These are phyloP conservation scores for Cyberlindnera euphorbiiphila DNA, from an alignment of 805 yeast species.

Conservation along the genomic window DNA sequence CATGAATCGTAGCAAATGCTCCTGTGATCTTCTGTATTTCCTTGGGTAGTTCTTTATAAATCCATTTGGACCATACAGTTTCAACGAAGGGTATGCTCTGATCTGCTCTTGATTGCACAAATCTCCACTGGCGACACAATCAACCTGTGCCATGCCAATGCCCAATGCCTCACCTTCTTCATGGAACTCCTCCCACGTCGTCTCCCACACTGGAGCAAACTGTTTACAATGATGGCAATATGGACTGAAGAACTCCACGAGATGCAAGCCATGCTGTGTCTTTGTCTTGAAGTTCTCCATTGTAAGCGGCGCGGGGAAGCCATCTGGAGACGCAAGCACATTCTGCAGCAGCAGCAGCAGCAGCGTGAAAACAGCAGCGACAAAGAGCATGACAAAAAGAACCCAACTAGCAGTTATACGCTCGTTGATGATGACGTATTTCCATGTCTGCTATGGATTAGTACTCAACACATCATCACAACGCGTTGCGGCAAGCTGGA, in stretches of 20 bases:
- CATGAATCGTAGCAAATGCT: constrained; percentile 49
- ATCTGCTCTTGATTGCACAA: constrained; percentile 69
- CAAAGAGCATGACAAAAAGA: no score
- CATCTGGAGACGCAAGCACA: no score
- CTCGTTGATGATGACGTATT: no score
- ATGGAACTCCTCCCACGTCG: constrained; percentile 49
- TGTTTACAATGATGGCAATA: constrained; percentile 78
- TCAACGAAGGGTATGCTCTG: constrained; percentile 62
- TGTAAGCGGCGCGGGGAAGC: constrained; percentile 52
- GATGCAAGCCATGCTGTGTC: constrained; percentile 53
- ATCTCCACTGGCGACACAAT: constrained; percentile 86
- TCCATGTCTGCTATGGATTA: no score
- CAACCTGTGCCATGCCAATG: constrained; percentile 67
- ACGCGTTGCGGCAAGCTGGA: no score
- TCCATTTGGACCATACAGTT: constrained; percentile 62
- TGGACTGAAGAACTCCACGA: constrained; percentile 90
- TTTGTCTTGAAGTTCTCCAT: constrained; percentile 45
- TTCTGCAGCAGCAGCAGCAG: background rate
- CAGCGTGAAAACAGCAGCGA: no score
- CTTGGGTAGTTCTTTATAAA: constrained; percentile 45
- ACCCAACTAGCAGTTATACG: no score
- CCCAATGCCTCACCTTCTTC: constrained; percentile 41
- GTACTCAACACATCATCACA: no score
- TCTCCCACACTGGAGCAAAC: constrained; percentile 81
- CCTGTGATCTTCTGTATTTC: constrained; percentile 41